phyloP scores from a whole-genome alignment of 2,329 filamentous ascomycete species.

The Rutstroemia sp. region DNA sequence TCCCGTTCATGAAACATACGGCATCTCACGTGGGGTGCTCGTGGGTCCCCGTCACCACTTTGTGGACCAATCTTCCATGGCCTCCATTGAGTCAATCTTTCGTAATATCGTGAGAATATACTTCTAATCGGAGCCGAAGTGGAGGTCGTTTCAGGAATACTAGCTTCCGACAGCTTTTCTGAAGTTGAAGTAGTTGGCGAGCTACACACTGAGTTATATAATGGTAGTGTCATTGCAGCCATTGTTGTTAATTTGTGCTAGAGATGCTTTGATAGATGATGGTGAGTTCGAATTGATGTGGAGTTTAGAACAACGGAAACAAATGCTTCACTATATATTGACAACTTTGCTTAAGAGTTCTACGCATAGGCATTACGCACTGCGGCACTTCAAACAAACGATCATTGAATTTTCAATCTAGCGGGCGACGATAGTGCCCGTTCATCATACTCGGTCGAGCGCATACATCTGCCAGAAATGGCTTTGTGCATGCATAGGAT shows the following conservation, averaged over 20 bases:
- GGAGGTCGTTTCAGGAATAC: not conserved
- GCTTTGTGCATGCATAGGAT: no score
- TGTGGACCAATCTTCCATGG: not conserved
- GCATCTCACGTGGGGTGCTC: not conserved
- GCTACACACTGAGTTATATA: not conserved
- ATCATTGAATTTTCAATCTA: no score
- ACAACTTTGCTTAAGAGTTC: no score
- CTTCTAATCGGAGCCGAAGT: not conserved
- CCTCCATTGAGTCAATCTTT: not conserved
- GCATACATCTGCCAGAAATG: no score
- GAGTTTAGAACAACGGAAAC: no score
- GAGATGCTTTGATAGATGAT: not conserved
- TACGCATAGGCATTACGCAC: no score
- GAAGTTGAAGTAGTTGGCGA: not conserved
- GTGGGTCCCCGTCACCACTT: not conserved
- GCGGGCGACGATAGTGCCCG: no score
- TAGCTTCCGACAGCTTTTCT: not conserved
- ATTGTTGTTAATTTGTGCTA: not conserved
- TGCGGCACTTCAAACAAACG: no score
- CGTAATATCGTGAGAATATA: not conserved
- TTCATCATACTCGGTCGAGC: no score
- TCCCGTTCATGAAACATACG: not conserved
- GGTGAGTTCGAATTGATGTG: not conserved
- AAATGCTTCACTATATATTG: no score
- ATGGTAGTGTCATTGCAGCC: not conserved